These are phyloP conservation scores for Populus hybrid DNA, from an alignment of 441 rosid species.

Conservation along the genomic window DNA sequence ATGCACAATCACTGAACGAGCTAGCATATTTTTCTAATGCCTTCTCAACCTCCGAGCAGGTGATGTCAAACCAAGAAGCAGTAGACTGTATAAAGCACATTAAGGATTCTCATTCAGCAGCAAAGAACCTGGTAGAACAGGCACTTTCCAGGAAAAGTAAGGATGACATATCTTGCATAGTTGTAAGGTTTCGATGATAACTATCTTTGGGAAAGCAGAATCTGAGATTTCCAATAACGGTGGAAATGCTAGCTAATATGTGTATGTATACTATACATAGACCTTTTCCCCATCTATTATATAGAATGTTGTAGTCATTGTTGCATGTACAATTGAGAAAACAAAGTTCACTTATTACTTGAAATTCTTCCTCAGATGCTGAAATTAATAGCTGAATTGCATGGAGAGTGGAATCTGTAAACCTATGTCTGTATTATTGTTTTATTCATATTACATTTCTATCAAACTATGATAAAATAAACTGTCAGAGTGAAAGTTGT, in stretches of 20 bases:
- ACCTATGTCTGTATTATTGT: background rate
- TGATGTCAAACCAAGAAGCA: constrained; percentile 54
- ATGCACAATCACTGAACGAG: background rate
- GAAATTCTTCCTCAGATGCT: background rate
- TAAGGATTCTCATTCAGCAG: constrained; percentile 45
- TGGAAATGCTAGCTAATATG: background rate
- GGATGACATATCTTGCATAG: constrained; percentile 60
- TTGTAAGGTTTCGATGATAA: constrained; percentile 34
- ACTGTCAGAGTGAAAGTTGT: background rate
- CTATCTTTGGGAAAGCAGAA: background rate
- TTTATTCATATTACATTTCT: background rate
- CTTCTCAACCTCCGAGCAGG: constrained; percentile 24
- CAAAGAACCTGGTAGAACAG: constrained; percentile 38
- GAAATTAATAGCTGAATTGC: background rate
- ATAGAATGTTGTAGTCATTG: background rate
- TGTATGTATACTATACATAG: background rate
- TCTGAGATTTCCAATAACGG: background rate
- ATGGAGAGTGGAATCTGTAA: background rate
- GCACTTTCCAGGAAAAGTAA: constrained; percentile 47
- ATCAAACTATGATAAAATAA: background rate
- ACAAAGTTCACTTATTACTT: background rate
- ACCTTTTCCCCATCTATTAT: background rate
- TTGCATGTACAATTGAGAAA: background rate
- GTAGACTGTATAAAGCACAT: constrained; percentile 42
- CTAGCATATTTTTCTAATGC: background rate